Evolutionary conservation across 2,329 filamentous ascomycete species (phyloP).

Genomic region (Aureobasidium vineae): DNA sequence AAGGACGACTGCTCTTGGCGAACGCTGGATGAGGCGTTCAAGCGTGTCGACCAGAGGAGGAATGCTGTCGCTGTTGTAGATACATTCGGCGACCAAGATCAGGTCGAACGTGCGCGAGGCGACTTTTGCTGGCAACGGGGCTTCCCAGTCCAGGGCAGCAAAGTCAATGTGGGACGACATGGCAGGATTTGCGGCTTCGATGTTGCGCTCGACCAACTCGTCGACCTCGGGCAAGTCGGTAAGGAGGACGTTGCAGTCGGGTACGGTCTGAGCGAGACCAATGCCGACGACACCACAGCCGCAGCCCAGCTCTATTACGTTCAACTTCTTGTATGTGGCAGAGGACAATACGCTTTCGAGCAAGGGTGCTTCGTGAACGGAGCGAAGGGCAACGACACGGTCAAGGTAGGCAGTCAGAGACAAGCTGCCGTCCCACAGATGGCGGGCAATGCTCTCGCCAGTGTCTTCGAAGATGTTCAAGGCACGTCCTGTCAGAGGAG

Average conservation of each 20-base stretch:
- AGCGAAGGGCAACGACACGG: slow-evolving; percentile 41
- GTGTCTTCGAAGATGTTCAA: slow-evolving; percentile 65
- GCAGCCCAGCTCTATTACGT: slow-evolving; percentile 63
- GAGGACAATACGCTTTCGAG: slow-evolving; percentile 42
- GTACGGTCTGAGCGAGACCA: slow-evolving; percentile 56
- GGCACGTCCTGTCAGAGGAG: slow-evolving; percentile 41
- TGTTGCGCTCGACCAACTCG: slow-evolving; percentile 60
- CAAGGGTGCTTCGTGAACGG: slow-evolving; percentile 37
- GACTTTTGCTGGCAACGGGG: slow-evolving; percentile 45
- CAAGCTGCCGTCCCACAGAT: slow-evolving; percentile 67
- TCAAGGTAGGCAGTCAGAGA: slow-evolving; percentile 56
- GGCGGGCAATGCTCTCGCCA: slow-evolving; percentile 68
- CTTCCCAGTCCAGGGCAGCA: slow-evolving; percentile 63
- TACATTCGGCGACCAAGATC: slow-evolving; percentile 68
- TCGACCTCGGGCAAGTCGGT: slow-evolving; percentile 66
- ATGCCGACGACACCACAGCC: slow-evolving; percentile 69
- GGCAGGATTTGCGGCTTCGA: slow-evolving; percentile 46
- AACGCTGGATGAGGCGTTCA: slow-evolving; percentile 46
- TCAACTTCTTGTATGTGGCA: slow-evolving; percentile 45
- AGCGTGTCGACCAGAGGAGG: slow-evolving; percentile 62
- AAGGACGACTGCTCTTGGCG: slow-evolving; percentile 53
- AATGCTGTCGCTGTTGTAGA: slow-evolving; percentile 68
- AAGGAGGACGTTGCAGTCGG: slow-evolving; percentile 55
- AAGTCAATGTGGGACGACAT: slow-evolving; percentile 49
- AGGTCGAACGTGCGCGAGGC: slow-evolving; percentile 53